Evolutionary conservation across 2,329 filamentous ascomycete genomes (phyloP).

Genomic region (Leptographium procerum): DNA sequence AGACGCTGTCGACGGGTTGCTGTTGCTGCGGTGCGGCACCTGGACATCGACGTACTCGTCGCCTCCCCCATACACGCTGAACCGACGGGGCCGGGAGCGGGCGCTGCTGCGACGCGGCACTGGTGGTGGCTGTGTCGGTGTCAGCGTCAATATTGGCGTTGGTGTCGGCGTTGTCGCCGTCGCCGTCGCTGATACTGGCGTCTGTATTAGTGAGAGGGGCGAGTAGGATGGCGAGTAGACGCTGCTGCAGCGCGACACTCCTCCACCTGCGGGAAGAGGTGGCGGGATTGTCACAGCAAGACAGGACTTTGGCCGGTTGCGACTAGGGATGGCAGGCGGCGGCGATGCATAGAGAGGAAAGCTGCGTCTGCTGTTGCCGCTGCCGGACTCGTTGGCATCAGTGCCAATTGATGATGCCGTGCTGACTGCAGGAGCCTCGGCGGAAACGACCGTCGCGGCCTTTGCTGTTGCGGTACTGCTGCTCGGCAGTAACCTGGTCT

Average conservation of each 20-base stretch:
- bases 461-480: too few species aligned
- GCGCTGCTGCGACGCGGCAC: not conserved
- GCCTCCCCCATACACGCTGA: slow-evolving; percentile 12
- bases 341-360: not conserved
- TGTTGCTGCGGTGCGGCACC: not conserved
- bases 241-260: too few species aligned
- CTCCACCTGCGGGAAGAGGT: too few species aligned
- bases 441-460: not conserved
- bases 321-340: not conserved
- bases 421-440: not conserved
- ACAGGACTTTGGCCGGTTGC: not conserved
- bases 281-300: not conserved
- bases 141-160: not conserved
- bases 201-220: too few species aligned
- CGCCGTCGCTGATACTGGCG: too few species aligned
- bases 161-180: not conserved
- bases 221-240: too few species aligned
- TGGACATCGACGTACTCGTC: slow-evolving; percentile 1
- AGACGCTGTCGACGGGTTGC: too few species aligned
- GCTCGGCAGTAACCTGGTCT: too few species aligned
- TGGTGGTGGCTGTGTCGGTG: not conserved
- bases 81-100: slow-evolving; percentile 6
- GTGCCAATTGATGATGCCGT: too few species aligned
- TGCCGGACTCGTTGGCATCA: too few species aligned
- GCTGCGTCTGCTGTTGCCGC: not conserved